These are phyloP conservation scores for Akebia trifoliata DNA, from an alignment of 164 flowering plant genomes.

Conservation along the genomic window DNA sequence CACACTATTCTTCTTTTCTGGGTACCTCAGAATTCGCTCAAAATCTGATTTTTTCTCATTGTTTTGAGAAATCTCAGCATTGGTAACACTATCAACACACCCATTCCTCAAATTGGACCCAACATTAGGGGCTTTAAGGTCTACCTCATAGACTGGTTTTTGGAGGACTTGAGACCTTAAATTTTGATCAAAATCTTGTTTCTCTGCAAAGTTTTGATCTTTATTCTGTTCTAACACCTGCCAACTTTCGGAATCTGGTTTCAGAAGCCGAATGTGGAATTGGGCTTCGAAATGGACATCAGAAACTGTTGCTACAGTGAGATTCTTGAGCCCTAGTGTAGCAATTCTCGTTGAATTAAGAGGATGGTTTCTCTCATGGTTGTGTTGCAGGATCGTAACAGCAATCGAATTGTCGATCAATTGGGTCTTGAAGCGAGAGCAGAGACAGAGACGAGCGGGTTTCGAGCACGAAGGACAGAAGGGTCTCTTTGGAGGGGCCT, in stretches of 20 bases:
- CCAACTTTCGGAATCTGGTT: slow-evolving; percentile 8
- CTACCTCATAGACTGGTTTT: background rate
- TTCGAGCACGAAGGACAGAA: slow-evolving; percentile 56
- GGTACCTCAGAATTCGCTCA: background rate
- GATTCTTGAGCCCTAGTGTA: slow-evolving; percentile 57
- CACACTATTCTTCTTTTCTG: background rate
- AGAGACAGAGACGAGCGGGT: slow-evolving; percentile 59
- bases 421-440: slow-evolving; percentile 42
- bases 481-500: slow-evolving; percentile 41
- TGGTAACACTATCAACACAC: background rate
- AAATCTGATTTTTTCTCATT: slow-evolving; percentile 4
- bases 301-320: slow-evolving; percentile 39
- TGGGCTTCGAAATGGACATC: slow-evolving; percentile 54
- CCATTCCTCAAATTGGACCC: background rate
- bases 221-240: background rate
- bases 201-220: no score
- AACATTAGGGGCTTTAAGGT: no score
- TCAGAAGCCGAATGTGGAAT: slow-evolving; percentile 33
- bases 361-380: slow-evolving; percentile 61
- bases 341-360: slow-evolving; percentile 75
- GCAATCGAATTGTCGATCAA: slow-evolving; percentile 42
- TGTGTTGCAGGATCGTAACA: slow-evolving; percentile 74
- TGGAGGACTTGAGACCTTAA: background rate
- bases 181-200: no score
- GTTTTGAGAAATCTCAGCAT: background rate